These are phyloP conservation scores for Calonectria pauciramosa DNA, from an alignment of 2,329 filamentous ascomycete species.

Conservation along the genomic window DNA sequence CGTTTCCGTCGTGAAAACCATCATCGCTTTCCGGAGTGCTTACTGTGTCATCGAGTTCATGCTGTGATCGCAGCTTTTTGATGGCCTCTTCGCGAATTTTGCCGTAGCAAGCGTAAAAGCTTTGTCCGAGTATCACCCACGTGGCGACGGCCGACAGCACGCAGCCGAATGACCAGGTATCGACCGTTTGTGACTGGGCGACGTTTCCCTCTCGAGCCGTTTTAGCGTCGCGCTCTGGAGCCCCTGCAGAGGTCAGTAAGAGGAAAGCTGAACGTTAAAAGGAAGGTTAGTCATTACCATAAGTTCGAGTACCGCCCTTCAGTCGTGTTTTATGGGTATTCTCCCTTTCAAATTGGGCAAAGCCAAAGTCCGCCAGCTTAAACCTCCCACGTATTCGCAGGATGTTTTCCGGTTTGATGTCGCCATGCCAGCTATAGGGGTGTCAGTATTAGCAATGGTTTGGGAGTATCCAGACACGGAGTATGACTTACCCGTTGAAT, in stretches of 20 bases:
- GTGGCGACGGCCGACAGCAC: slow-evolving; percentile 8
- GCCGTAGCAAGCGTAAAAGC: neutral
- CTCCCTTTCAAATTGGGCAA: slow-evolving; percentile 2
- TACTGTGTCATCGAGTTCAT: neutral
- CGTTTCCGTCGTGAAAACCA: slow-evolving; percentile 12
- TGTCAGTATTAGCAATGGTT: neutral
- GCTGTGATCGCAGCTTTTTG: neutral
- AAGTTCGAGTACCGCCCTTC: neutral
- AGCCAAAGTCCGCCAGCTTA: slow-evolving; percentile 14
- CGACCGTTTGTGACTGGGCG: neutral
- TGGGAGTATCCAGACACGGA: no score
- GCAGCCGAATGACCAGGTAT: slow-evolving; percentile 19
- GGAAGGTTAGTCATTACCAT: neutral
- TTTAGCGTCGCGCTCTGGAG: neutral
- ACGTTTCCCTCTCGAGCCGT: neutral
- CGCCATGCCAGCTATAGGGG: slow-evolving; percentile 1
- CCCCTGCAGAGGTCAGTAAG: neutral
- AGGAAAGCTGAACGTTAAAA: neutral
- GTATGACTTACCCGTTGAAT: neutral
- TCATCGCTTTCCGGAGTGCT: neutral
- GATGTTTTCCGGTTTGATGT: slow-evolving; percentile 5
- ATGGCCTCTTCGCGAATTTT: neutral
- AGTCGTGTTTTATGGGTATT: neutral
- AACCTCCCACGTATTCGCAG: neutral
- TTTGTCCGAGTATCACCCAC: slow-evolving; percentile 1